These are phyloP conservation scores for Tillandsia leiboldiana DNA, from an alignment of 176 grass and related monocot genomes.

Conservation along the genomic window DNA sequence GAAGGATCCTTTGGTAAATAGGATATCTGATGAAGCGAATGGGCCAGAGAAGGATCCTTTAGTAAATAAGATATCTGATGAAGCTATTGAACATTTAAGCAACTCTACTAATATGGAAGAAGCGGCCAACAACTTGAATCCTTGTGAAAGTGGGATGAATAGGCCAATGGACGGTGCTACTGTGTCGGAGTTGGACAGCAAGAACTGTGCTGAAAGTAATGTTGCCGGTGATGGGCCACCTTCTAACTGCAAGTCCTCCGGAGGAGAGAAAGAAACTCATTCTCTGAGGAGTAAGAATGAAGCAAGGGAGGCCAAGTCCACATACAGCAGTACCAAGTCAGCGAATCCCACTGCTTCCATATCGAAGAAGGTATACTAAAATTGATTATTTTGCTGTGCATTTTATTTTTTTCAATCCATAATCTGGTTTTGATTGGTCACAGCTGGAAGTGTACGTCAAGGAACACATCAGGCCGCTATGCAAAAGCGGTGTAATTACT, in stretches of 20 bases:
- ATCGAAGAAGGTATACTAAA: conserved; percentile 72
- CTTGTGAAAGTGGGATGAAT: conserved; percentile 7
- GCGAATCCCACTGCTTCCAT: conserved; percentile 37
- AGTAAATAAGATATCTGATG: conserved; percentile 17
- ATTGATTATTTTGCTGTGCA: not conserved
- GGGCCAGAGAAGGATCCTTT: conserved; percentile 20
- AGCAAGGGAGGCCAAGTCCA: conserved; percentile 27
- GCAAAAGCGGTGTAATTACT: conserved; percentile 81
- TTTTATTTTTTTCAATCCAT: not conserved
- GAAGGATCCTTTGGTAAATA: conserved; percentile 20
- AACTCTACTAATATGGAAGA: conserved; percentile 16
- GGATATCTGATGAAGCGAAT: conserved; percentile 19
- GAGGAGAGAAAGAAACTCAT: conserved; percentile 20
- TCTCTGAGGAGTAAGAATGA: conserved; percentile 19
- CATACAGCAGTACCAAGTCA: conserved; percentile 18
- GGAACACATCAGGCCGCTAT: conserved; percentile 88
- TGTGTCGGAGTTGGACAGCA: conserved; percentile 22
- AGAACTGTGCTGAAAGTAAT: conserved; percentile 25
- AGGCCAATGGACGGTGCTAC: conserved; percentile 16
- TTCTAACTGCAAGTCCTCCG: conserved; percentile 15
- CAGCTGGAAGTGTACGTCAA: conserved; percentile 80
- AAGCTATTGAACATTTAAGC: conserved; percentile 6
- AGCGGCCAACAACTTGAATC: not conserved
- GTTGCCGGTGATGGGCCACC: conserved; percentile 8
- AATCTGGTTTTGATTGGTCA: conserved; percentile 1